phyloP scores from a whole-genome alignment of 2,329 filamentous ascomycete genomes.

The Nothopassalora personata region DNA sequence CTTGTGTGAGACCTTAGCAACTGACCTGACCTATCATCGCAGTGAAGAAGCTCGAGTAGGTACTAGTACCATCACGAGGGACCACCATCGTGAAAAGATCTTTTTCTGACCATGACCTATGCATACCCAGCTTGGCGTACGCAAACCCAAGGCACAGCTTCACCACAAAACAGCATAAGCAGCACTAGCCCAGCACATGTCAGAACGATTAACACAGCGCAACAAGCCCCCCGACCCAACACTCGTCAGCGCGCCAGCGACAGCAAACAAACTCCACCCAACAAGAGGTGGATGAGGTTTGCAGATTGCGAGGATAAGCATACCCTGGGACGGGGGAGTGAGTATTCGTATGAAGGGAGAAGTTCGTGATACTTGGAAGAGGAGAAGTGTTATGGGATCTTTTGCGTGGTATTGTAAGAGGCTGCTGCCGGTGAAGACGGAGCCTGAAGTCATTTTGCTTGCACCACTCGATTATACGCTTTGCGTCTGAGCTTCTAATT shows the following conservation, averaged over 20 bases:
- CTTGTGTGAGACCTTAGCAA: background rate
- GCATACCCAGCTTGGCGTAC: background rate
- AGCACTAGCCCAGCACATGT: conserved; percentile 66
- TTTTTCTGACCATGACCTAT: background rate
- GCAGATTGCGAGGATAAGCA: conserved; percentile 1
- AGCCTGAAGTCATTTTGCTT: conserved; percentile 30
- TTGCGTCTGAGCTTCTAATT: conserved; percentile 38
- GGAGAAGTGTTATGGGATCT: conserved; percentile 5
- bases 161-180: conserved; percentile 58
- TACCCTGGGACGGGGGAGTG: background rate
- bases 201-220: conserved; percentile 77
- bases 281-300: conserved; percentile 35
- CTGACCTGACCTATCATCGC: conserved; percentile 73
- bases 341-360: background rate
- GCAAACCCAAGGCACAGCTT: background rate
- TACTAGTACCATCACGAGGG: conserved; percentile 71
- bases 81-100: conserved; percentile 35
- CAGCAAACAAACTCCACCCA: conserved; percentile 81
- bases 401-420: background rate
- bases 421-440: background rate
- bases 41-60: conserved; percentile 70
- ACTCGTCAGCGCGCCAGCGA: conserved; percentile 86
- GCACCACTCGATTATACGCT: conserved; percentile 44
- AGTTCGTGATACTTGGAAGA: conserved; percentile 1
- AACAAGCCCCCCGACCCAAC: conserved; percentile 69